Base-by-base conservation (phyloP, 768 basidiomycete species). In the Boletus pseudopeckii region DNA sequence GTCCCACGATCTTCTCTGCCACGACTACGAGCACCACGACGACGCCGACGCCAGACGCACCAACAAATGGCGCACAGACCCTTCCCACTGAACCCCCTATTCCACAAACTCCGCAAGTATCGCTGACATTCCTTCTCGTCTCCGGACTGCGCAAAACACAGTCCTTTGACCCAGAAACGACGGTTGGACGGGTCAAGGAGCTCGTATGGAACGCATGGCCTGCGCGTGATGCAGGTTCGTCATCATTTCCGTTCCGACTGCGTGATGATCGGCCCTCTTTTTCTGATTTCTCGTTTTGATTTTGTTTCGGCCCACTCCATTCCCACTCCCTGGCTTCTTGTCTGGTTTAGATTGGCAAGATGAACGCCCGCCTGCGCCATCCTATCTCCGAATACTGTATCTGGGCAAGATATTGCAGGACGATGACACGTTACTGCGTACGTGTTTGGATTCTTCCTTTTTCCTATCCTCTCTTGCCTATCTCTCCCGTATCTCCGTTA, bases 161-260 rank as follows among this genome's bases (percentile, higher is more conserved):
- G 80, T 72, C 78, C 0, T 92, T 92, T 59, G 86, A 88, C 28
- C 87, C 88, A 13, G 81, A 82, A 59, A 86, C 80, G 20, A 86
- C 87, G 0, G 74, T 91, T 32, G 87, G 86, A 17, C 76, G 90
- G 60, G 85, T 90, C 28, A 91, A 91, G 70, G 90, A 92, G 72
- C 78, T 92, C 44, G 81, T 85, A 36, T 91, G 90, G 89, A 88
- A 85, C 71, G 79, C 82, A 33, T 92, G 90, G 89, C 87, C 87
- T 28, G 72, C 49, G 47, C 63, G 65, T 45, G 65, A 61, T 52
- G 59, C 75, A 61, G 88, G 88, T 85, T 57, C 63, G 58, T 53
- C 44, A 13, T 55, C 42, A 52, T 60, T 48, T 60, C 54, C 48
- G 50, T 47, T 43, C 8, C 30, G 14, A 43, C 42, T 46, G 39